Evolutionary conservation across 176 grass and related monocot genomes (phyloP), one percentile per base, ranked within the genome.

Genomic region (Musa beccarii): DNA sequence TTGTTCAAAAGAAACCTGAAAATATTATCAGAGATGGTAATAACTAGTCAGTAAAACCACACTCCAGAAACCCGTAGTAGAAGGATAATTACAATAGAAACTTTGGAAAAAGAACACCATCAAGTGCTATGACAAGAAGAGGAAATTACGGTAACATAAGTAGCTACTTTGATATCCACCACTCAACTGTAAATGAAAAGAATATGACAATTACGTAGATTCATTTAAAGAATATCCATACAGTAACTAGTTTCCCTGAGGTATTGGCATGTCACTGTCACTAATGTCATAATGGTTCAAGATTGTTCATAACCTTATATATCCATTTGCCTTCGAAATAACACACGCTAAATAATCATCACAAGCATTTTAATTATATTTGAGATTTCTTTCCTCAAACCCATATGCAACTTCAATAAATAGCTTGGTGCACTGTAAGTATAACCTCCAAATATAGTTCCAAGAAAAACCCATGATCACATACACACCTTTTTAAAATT

Each of bases 1-100:
- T 94, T 99, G 66, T 91, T 90, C 73, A 99, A 87, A 75, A 99
- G 86, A 89, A 94, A 99, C 78, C 96, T 95, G 76, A 14, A 57
- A 82, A 71, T 59, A 49, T 69, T 14, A 79, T 67, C 25, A 72
- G 81, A 12, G 72, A 66, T 71, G 81, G 76, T 68, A 53, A 19
- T 50, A 62, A 28, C 3, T 66, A 43, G 74, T 22, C 57, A 15
- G 15, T 15, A 19, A n/a, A 17, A n/a, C 2, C 7, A 62, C 15
- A 62, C 57, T 62, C 20, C 12, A 62, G 7, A 62, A 62, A 19
- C 17, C 17, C 9, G 16, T 13, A 57, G 3, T 14, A 61, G n/a
- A 61, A 61, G 57, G 13, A 7, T 9, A 61, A 6, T n/a, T 17
- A 19, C 57, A 61, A 20, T 6, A 61, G 13, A 69, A 17, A 29